Evolutionary conservation across 805 yeast species (phyloP), one percentile per base, ranked within the genome.

Genomic region (Yamadazyma takamatsuzukensis): DNA sequence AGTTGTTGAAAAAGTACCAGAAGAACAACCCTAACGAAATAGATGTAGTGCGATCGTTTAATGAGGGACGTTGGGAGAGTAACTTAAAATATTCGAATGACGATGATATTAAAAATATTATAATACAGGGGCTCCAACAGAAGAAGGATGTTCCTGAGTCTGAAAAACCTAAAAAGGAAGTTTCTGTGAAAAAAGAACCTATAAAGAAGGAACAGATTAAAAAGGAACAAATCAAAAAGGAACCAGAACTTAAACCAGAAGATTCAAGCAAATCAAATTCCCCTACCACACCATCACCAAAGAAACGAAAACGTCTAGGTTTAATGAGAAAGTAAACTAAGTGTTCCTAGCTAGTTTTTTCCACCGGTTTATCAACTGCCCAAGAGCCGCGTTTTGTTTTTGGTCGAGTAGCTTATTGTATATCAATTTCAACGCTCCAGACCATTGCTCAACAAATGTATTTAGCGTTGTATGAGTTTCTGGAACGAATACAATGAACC

Each of bases 361-460:
- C 75, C 76, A 70, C 34, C 70, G 43, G 11, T 53, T 38, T 3
- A 55, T 41, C 4, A 62, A 41, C 19, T 32, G 32, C 5, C 45
- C 45, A 18, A 75, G 45, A 5, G 67, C 60, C 8, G 40, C 31
- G 15, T 48, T 42, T 34, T 59, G 61, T 17, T 39, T 27, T 15
- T 42, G 48, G 31, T 49, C 49, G 54, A 59, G 47, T 25, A 47
- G 54, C 9, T 35, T 44, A n/a, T 29, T 29, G 43, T 77, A 79
- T 6, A 80, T 47, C 1, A 59, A 57, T 2, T 45, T 40, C 27
- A 80, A 51, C 0, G 73, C 57, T 2, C 56, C 51, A 2, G 53
- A 38, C 89, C 89, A 83, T 45, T 75, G 74, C 2, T 54, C 56
- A 4, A 66, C 52, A 43, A 80, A 23, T 9, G 9, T 13, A n/a